A percentile compares a stretch with the other conserved stretches of the same genome.
Evolutionary conservation across 75 land plant genomes (phyloP).

Genomic region (Sequoiadendron giganteum): DNA sequence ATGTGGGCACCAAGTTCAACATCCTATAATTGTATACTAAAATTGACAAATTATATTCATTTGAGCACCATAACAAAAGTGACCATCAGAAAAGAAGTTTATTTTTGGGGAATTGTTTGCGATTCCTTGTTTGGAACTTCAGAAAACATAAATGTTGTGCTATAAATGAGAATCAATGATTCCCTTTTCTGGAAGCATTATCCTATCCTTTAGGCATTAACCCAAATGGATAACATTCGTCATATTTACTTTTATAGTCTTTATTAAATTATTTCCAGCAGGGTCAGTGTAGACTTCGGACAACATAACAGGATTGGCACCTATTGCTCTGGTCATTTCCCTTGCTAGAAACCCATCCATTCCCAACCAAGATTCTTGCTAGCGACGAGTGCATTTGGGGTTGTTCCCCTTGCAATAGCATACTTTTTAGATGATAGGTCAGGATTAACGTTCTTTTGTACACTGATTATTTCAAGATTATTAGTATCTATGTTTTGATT

Average conservation of each 20-base stretch:
- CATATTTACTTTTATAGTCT: neutral
- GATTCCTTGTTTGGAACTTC: neutral
- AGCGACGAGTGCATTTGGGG: neutral
- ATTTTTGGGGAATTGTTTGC: neutral
- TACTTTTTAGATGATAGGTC: neutral
- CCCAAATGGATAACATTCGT: neutral
- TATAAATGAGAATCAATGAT: neutral
- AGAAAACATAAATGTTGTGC: neutral
- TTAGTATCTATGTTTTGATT: neutral
- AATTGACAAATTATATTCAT: neutral
- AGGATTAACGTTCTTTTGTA: neutral
- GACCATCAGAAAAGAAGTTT: neutral
- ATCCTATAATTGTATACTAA: neutral
- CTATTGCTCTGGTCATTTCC: too few species aligned
- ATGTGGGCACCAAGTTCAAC: neutral
- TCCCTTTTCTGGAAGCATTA: neutral
- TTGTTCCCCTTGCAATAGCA: neutral
- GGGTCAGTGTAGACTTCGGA: neutral
- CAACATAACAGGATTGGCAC: neutral
- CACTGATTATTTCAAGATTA: neutral
- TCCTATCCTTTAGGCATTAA: neutral
- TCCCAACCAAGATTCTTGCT: too few species aligned
- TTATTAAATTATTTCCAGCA: neutral
- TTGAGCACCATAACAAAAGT: neutral
- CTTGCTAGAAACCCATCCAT: too few species aligned